A percentile compares a stretch with the other conserved stretches of the same genome.
phyloP scores from a whole-genome alignment of 2,329 filamentous ascomycete genomes.

The Clarireedia monteithiana region DNA sequence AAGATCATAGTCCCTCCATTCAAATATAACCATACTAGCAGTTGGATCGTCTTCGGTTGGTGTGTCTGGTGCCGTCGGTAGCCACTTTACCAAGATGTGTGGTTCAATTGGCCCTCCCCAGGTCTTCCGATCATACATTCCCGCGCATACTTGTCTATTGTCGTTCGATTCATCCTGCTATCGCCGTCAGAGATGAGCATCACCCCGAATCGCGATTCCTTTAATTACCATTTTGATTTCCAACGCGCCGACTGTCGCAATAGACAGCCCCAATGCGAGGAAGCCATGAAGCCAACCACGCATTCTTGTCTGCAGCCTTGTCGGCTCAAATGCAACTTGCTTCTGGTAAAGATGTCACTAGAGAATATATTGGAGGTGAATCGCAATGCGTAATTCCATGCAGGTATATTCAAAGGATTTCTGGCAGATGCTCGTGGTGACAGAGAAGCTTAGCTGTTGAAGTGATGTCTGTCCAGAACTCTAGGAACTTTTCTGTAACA shows the following conservation, averaged over 20 bases:
- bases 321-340: conserved; percentile 1
- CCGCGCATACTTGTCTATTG: conserved; percentile 73
- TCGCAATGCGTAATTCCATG: neutral
- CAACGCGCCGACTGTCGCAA: conserved; percentile 46
- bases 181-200: conserved; percentile 14
- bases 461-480: neutral
- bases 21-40: conserved; percentile 83
- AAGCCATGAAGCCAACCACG: conserved; percentile 45
- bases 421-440: neutral
- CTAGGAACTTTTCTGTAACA: neutral
- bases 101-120: conserved; percentile 88
- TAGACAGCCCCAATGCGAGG: conserved; percentile 44
- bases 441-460: neutral
- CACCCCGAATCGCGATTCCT: neutral
- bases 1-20: conserved; percentile 79
- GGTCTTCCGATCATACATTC: conserved; percentile 86
- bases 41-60: conserved; percentile 60
- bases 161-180: conserved; percentile 65
- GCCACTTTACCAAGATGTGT: conserved; percentile 79
- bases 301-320: conserved; percentile 37
- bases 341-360: neutral
- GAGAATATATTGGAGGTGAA: neutral
- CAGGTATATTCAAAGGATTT: neutral
- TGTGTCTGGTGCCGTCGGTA: conserved; percentile 49
- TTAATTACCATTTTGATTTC: conserved; percentile 49